Evolutionary conservation across 2,329 filamentous ascomycete species (phyloP), one percentile per base, ranked within the genome.

Genomic region (Mariannaea sp.): DNA sequence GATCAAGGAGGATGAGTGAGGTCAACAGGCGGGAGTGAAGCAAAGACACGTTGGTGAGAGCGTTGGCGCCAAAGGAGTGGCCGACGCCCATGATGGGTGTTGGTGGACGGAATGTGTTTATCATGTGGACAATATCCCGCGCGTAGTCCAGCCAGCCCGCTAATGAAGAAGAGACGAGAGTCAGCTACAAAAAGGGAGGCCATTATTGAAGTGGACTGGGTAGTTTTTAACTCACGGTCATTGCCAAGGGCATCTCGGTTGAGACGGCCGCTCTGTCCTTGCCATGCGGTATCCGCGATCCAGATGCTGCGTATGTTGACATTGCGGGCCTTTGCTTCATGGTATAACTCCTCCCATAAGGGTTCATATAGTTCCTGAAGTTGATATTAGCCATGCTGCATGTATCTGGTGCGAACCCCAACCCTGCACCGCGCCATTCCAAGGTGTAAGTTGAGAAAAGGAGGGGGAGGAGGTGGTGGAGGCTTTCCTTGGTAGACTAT

Each of bases 341-440:
- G 73, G 61, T 89, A 77, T 2, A 97, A 76, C 45, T 96, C 90
- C 54, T 93, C 90, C 89, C 92, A 97, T 0, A 97, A 76, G 0
- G 93, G 89, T 66, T 97, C 92, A 68, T 97, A 97, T 2, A 97
- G 74, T 77, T 97, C 93, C 88, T 92, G 12, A 8, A 6, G n/a
- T 8, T 8, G 5, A 7, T 4, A 5, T n/a, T 16, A 35, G 30
- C 48, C 13, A 47, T 44, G 30, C 36, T 5, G 24, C 13, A 17
- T 13, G 5, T 12, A 7, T 4, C 8, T 12, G 3, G 9, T 33
- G n/a, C n/a, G n/a, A n/a, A n/a, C n/a, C n/a, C n/a, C n/a, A n/a
- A n/a, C n/a, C n/a, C n/a, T n/a, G n/a, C n/a, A n/a, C n/a, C n/a
- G n/a, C n/a, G n/a, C n/a, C n/a, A n/a, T n/a, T n/a, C n/a, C n/a